A percentile compares a stretch with the other conserved stretches of the same genome.
Evolutionary conservation across 2,329 filamentous ascomycete species (phyloP).

Genomic region (Sporothrix phasma): DNA sequence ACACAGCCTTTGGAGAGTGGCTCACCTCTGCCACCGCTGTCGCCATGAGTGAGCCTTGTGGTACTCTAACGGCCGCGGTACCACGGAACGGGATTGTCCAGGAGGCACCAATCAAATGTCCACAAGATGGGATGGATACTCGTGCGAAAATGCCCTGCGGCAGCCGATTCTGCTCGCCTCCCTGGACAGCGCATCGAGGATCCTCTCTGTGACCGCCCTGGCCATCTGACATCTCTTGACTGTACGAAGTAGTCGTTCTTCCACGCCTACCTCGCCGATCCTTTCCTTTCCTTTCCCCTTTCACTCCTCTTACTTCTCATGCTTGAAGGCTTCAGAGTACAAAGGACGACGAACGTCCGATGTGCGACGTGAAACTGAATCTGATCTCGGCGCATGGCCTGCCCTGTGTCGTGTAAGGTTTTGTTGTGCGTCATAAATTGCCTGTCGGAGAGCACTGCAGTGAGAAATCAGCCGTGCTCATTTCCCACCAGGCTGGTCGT

Average conservation of each 20-base stretch:
- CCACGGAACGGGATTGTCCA: not conserved
- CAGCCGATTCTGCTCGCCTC: not conserved
- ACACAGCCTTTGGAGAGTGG: not conserved
- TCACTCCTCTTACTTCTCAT: not conserved
- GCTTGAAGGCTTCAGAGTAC: too few species aligned
- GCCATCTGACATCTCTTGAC: not conserved
- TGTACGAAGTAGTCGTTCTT: not conserved
- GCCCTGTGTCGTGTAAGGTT: not conserved
- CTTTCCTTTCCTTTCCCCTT: not conserved
- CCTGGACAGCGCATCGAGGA: constrained; percentile 1
- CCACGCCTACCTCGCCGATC: not conserved
- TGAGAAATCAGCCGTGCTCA: not conserved
- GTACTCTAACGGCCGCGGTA: not conserved
- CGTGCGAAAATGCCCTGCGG: not conserved
- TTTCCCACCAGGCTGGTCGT: constrained; percentile 6
- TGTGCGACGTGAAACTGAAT: not conserved
- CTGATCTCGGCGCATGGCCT: not conserved
- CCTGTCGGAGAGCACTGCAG: not conserved
- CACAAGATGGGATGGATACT: not conserved
- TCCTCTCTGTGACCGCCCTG: not conserved
- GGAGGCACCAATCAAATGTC: not conserved
- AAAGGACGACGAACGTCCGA: too few species aligned
- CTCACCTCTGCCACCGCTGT: not conserved
- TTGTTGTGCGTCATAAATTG: not conserved
- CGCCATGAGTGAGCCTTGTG: not conserved